Evolutionary conservation across 2,329 filamentous ascomycete species (phyloP), one percentile per base, ranked within the genome.

Genomic region (Raffaelea albimanens): DNA sequence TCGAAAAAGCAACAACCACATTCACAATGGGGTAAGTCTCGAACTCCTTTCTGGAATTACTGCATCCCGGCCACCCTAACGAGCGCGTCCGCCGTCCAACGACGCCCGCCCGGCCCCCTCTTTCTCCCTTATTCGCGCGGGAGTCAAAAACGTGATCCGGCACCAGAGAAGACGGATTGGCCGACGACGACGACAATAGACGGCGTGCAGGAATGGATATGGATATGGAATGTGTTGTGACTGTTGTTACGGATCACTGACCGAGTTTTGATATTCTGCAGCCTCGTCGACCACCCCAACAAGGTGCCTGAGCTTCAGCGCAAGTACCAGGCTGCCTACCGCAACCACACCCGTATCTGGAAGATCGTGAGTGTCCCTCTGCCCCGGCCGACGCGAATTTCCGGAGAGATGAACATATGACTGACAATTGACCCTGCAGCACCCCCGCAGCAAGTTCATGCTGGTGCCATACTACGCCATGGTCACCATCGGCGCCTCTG

Each of bases 391-490:
- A 36, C 20, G 25, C 20, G 19, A 2, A 13, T n/a, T 43, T 42
- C 11, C 20, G 4, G 39, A 40, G 9, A 19, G 13, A 36, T 48
- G 25, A 19, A 9, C 11, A 8, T 4, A 9, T 5, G 20, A 46
- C 29, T 23, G 22, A 53, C 57, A 57, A 54, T 58, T 44, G n/a
- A n/a, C 54, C 13, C 7, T 56, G 54, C 61, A 87, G 81, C 70
- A 76, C 70, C 69, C 80, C 55, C 78, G 80, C 62, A 83, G 81
- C 73, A 77, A 71, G 61, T 62, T 69, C 58, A 65, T 86, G 63
- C 69, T 89, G 59, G 74, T 78, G 53, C 83, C 83, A 57, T 91
- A 85, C 77, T 75, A n/a, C n/a, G n/a, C n/a, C n/a, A n/a, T 82
- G 60, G 62, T 73, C 58, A 55, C 82, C 48, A 68, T 87, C 45